Evolutionary conservation across 2,329 filamentous ascomycete species (phyloP).

Genomic region (Alternaria infectoria): DNA sequence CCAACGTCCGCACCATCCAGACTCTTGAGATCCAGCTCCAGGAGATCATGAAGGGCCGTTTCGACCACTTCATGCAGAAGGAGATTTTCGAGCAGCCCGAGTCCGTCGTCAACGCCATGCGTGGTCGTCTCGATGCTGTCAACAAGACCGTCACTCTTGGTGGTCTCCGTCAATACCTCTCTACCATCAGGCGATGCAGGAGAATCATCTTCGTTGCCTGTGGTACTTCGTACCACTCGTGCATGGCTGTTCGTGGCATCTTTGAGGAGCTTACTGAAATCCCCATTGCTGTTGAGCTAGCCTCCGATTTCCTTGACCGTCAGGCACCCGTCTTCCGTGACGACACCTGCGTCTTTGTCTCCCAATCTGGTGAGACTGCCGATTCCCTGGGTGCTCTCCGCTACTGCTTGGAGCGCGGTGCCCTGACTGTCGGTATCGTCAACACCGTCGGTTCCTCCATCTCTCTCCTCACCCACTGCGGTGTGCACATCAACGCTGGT

Average conservation of each 20-base stretch:
- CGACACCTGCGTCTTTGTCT: constrained; percentile 98
- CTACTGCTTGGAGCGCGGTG: constrained; percentile 97
- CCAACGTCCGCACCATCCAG: constrained; percentile 97
- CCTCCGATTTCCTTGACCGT: constrained; percentile 96
- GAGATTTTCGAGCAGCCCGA: constrained; percentile 99
- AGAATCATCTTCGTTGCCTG: constrained; percentile 99
- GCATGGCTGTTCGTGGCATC: constrained; percentile 97
- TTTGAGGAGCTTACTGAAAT: constrained; percentile 99
- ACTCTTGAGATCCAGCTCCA: constrained; percentile 98
- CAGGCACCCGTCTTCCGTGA: constrained; percentile 98
- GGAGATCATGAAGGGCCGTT: constrained; percentile 99
- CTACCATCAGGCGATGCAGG: constrained; percentile 93
- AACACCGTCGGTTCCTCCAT: constrained; percentile 99
- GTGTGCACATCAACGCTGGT: constrained; percentile 99
- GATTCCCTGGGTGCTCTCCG: constrained; percentile 96
- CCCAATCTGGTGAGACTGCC: constrained; percentile 97
- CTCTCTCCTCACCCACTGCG: constrained; percentile 97
- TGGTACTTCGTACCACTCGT: constrained; percentile 97
- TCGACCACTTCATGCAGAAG: constrained; percentile 99
- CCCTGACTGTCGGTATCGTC: constrained; percentile 95
- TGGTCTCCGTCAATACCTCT: constrained; percentile 94
- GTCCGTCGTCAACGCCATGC: constrained; percentile 99
- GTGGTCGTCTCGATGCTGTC: constrained; percentile 90
- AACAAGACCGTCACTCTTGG: constrained; percentile 97
- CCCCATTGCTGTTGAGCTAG: constrained; percentile 93